Evolutionary conservation across 2,329 filamentous ascomycete genomes (phyloP).

Genomic region (Ophiostoma tasmaniense): DNA sequence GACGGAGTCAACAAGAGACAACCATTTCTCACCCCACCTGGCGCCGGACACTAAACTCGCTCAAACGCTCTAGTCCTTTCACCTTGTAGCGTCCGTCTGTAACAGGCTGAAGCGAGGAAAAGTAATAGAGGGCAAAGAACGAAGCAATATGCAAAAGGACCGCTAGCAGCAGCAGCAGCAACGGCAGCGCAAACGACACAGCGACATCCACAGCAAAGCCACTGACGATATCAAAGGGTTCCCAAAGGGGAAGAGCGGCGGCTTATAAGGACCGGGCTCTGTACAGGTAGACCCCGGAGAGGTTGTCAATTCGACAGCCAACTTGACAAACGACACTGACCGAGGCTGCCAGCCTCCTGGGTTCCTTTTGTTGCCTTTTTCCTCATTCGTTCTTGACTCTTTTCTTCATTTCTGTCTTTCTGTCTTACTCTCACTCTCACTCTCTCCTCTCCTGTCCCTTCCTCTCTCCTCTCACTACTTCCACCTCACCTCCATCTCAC

Average conservation of each 20-base stretch:
- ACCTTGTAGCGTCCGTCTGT: not conserved
- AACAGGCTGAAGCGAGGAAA: not conserved
- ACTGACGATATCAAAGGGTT: not conserved
- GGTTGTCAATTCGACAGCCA: not conserved
- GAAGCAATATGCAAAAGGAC: not conserved
- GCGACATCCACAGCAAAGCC: too few species aligned
- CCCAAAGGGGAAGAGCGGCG: not conserved
- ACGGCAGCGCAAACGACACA: not conserved
- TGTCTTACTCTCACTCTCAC: not conserved
- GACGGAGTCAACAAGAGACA: too few species aligned
- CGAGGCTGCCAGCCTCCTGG: not conserved
- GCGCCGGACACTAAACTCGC: not conserved
- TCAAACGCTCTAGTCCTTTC: not conserved
- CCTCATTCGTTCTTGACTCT: not conserved
- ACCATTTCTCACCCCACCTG: not conserved
- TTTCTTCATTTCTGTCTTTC: too few species aligned
- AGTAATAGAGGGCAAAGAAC: not conserved
- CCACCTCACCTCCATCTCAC: not conserved
- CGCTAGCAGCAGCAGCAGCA: not conserved
- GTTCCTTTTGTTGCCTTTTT: not conserved
- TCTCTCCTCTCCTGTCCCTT: too few species aligned
- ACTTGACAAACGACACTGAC: not conserved
- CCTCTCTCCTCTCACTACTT: not conserved
- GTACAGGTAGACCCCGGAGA: not conserved
- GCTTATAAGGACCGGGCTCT: not conserved